phyloP scores from a whole-genome alignment of 2,329 filamentous ascomycete species.

The Zelopaecilomyces penicillatus region DNA sequence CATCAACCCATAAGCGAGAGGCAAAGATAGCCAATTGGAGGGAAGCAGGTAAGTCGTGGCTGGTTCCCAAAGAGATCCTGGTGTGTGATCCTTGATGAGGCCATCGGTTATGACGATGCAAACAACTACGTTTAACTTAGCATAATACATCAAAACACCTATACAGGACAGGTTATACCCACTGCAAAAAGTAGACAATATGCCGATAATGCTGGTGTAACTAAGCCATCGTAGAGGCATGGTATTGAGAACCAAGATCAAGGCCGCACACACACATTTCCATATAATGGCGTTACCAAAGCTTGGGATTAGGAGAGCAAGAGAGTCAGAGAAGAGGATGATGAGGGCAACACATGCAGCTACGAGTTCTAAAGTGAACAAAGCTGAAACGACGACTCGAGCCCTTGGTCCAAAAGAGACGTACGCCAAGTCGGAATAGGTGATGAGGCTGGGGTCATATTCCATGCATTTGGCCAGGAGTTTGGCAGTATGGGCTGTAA shows the following conservation, averaged over 20 bases:
- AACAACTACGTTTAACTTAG: conserved; percentile 51
- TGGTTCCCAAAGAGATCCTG: conserved; percentile 76
- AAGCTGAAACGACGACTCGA: conserved; percentile 69
- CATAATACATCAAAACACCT: not conserved
- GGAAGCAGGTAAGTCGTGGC: conserved; percentile 76
- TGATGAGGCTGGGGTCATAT: conserved; percentile 75
- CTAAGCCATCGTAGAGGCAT: conserved; percentile 75
- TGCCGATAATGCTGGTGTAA: conserved; percentile 88
- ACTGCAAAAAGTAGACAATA: conserved; percentile 83
- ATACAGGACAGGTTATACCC: conserved; percentile 31
- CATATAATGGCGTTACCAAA: conserved; percentile 58
- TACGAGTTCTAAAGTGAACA: conserved; percentile 82
- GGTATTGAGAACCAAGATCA: conserved; percentile 77
- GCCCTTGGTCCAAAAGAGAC: conserved; percentile 80
- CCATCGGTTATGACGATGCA: conserved; percentile 76
- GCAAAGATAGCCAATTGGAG: conserved; percentile 76
- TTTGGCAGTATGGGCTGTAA: conserved; percentile 79
- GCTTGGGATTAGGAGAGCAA: conserved; percentile 68
- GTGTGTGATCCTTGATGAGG: conserved; percentile 67
- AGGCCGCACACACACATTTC: conserved; percentile 75
- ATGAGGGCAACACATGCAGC: conserved; percentile 84
- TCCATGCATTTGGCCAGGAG: conserved; percentile 84
- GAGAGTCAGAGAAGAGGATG: conserved; percentile 87
- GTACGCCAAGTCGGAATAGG: conserved; percentile 88
- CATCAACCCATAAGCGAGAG: conserved; percentile 79